Percentiles rank a stretch among this genome's conserved stretches.
Conservation (phyloP, 129 eudicot genomes). For the Arctium minus region DNA sequence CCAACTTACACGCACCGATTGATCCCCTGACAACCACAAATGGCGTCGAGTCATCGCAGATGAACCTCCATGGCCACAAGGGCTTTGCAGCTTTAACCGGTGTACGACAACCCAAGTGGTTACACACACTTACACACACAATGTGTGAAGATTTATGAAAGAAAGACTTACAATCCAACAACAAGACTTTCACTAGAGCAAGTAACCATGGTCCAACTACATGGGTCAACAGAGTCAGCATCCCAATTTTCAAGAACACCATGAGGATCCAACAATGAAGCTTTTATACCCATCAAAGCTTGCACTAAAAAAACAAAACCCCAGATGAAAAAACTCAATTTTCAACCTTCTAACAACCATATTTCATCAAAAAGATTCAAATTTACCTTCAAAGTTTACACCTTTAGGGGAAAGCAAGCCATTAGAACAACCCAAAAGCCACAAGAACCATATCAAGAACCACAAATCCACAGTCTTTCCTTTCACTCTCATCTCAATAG, state of each 20-base stretch:
- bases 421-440: conserved; percentile 38
- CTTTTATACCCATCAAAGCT: conserved; percentile 89
- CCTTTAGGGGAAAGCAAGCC: conserved; percentile 91
- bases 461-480: conserved; percentile 33
- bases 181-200: conserved; percentile 74
- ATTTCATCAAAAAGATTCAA: conserved; percentile 6
- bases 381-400: conserved; percentile 95
- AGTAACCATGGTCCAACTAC: conserved; percentile 97
- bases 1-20: too few relatives aligned
- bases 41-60: too few relatives aligned
- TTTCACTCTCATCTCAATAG: conserved; percentile 39
- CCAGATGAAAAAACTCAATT: conserved; percentile 22
- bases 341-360: conserved; percentile 15
- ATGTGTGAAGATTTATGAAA: background rate
- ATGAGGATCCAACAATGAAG: conserved; percentile 73
- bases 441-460: conserved; percentile 42
- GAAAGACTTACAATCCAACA: conserved; percentile 71
- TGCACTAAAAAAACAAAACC: conserved; percentile 48
- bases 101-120: background rate
- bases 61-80: too few relatives aligned
- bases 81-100: too few relatives aligned
- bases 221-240: conserved; percentile 90
- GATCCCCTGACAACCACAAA: too few relatives aligned
- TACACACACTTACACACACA: background rate
- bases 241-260: conserved; percentile 97